Evolutionary conservation across 257 asterid species (phyloP).

Genomic region (Jaltomata sinuosa): DNA sequence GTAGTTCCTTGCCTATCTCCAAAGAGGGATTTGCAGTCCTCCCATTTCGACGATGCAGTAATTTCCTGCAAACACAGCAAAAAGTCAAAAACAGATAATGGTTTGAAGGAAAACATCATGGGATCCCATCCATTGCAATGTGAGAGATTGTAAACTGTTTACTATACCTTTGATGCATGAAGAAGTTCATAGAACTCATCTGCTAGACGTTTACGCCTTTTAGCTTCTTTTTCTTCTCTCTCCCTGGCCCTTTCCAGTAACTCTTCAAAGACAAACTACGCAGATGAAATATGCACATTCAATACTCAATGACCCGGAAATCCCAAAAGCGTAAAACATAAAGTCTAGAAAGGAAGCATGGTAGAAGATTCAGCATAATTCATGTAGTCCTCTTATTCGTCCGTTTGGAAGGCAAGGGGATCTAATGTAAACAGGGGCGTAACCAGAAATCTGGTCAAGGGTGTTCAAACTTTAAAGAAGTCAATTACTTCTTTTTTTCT

Average conservation of each 20-base stretch:
- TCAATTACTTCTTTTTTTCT: too few species aligned
- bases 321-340: background rate
- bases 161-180: conserved; percentile 51
- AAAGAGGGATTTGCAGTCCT: conserved; percentile 53
- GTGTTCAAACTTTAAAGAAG: too few species aligned
- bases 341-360: background rate
- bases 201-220: conserved; percentile 67
- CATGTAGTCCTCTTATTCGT: background rate
- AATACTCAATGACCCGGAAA: background rate
- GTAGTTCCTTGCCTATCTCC: conserved; percentile 57
- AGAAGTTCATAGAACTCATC: conserved; percentile 59
- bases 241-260: conserved; percentile 57
- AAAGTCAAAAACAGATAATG: background rate
- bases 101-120: background rate
- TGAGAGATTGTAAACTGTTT: background rate
- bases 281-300: conserved; percentile 4
- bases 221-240: conserved; percentile 87
- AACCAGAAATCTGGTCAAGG: too few species aligned
- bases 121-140: conserved; percentile 1
- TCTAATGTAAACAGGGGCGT: background rate
- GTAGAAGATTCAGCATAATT: background rate
- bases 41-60: conserved; percentile 73
- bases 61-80: conserved; percentile 46
- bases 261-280: conserved; percentile 74
- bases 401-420: background rate